Evolutionary conservation across 495 filamentous ascomycete genomes (phyloP).

Genomic region (Bombardia bombarda): DNA sequence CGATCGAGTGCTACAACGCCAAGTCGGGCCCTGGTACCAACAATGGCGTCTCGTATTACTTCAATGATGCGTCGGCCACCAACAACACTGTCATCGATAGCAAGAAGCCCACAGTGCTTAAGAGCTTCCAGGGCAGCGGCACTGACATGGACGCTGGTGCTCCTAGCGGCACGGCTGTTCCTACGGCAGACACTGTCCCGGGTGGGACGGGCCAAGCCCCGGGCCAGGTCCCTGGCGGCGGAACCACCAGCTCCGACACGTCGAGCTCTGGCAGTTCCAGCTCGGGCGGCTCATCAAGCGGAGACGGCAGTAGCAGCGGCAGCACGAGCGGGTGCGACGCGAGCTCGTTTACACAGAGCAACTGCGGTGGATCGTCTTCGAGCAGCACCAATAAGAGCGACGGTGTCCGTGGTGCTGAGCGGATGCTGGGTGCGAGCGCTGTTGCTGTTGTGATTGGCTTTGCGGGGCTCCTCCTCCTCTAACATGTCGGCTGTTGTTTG

Average conservation of each 20-base stretch:
- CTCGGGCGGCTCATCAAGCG: conserved; percentile 1
- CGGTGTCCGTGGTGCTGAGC: conserved; percentile 28
- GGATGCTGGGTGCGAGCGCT: conserved; percentile 34
- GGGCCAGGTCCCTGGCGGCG: conserved; percentile 21
- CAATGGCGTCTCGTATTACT: conserved; percentile 64
- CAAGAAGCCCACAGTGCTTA: conserved; percentile 68
- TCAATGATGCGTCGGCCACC: conserved; percentile 53
- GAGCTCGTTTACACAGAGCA: conserved; percentile 27
- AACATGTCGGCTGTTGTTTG: no score
- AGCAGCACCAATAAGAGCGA: conserved; percentile 16
- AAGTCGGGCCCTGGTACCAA: conserved; percentile 50
- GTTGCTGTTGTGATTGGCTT: conserved; percentile 44
- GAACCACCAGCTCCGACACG: neutral
- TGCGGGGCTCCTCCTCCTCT: conserved; percentile 37
- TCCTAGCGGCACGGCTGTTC: conserved; percentile 7
- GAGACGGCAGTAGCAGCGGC: conserved; percentile 2
- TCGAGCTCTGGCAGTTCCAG: neutral
- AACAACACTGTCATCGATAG: conserved; percentile 71
- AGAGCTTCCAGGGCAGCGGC: conserved; percentile 70
- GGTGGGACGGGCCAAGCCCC: conserved; percentile 27
- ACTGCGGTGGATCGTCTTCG: conserved; percentile 14
- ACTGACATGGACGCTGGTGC: conserved; percentile 54
- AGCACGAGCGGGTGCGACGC: conserved; percentile 5
- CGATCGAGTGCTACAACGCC: conserved; percentile 76
- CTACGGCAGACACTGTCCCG: conserved; percentile 14